phyloP scores from a whole-genome alignment of 1,139 yeast species.

The Saccharomyces hybrid region DNA sequence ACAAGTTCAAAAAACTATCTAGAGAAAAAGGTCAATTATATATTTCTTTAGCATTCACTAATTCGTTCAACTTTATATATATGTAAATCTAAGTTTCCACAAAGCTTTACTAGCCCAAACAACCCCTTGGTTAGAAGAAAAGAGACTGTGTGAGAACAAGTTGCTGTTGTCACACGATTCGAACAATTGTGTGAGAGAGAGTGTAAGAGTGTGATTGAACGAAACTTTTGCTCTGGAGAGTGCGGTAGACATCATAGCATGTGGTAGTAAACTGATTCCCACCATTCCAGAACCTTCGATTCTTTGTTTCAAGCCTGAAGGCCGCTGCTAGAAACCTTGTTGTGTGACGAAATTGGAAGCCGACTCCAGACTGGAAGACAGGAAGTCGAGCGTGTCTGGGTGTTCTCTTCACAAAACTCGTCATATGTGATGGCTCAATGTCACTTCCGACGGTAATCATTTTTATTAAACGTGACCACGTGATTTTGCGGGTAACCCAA shows the following conservation, averaged over 20 bases:
- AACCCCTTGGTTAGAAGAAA: neutral
- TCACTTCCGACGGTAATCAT: neutral
- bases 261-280: neutral
- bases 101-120: neutral
- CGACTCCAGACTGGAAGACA: neutral
- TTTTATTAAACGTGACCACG: neutral
- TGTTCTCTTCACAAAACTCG: neutral
- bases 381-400: slow-evolving; percentile 4
- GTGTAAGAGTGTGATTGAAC: neutral
- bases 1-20: neutral
- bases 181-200: neutral
- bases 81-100: neutral
- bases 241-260: neutral
- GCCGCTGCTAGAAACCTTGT: neutral
- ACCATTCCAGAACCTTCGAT: slow-evolving; percentile 1
- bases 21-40: neutral
- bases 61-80: neutral
- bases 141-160: neutral
- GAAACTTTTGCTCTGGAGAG: neutral
- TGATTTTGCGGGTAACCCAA: neutral
- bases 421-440: no score
- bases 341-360: slow-evolving; percentile 1
- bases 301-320: neutral
- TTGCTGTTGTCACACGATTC: slow-evolving; percentile 1
- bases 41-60: neutral